These are phyloP conservation scores for Juglanconis oblonga DNA, from an alignment of 2,329 filamentous ascomycete species.

Conservation along the genomic window DNA sequence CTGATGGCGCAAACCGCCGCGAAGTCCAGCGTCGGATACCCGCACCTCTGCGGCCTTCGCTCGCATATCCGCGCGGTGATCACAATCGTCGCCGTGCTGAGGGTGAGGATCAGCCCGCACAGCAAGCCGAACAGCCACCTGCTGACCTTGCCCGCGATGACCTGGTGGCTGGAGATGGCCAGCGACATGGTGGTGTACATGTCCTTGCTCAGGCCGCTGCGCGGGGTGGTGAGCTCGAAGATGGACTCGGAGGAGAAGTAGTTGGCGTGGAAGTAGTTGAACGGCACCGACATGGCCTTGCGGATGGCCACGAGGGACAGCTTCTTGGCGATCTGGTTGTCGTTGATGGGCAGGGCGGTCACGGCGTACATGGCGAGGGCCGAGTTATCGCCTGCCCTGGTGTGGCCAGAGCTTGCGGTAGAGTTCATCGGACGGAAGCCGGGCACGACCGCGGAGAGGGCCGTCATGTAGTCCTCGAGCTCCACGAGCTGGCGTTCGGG, in stretches of 20 bases:
- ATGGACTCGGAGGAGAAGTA: constrained; percentile 1
- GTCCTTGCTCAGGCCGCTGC: background rate
- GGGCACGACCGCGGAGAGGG: constrained; percentile 7
- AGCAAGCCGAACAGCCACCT: constrained; percentile 7
- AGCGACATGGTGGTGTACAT: constrained; percentile 7
- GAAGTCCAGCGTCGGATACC: constrained; percentile 9
- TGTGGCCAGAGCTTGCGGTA: background rate
- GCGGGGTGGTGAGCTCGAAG: background rate
- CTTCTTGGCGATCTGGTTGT: constrained; percentile 9
- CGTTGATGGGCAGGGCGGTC: constrained; percentile 9
- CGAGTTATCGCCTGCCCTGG: constrained; percentile 8
- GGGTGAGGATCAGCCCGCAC: background rate
- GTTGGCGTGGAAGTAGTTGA: constrained; percentile 14
- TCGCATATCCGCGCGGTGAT: constrained; percentile 4
- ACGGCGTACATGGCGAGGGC: constrained; percentile 13
- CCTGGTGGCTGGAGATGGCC: constrained; percentile 12
- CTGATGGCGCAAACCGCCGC: constrained; percentile 7
- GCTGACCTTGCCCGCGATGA: constrained; percentile 1
- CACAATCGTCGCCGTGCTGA: background rate
- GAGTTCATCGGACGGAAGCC: background rate
- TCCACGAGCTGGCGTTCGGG: background rate
- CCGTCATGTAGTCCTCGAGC: constrained; percentile 6
- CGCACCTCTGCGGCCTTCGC: constrained; percentile 3
- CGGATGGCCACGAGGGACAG: constrained; percentile 2
- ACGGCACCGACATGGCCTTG: constrained; percentile 10